Base-by-base conservation (phyloP, 208 protist species). In the Trypanosoma rangeli region DNA sequence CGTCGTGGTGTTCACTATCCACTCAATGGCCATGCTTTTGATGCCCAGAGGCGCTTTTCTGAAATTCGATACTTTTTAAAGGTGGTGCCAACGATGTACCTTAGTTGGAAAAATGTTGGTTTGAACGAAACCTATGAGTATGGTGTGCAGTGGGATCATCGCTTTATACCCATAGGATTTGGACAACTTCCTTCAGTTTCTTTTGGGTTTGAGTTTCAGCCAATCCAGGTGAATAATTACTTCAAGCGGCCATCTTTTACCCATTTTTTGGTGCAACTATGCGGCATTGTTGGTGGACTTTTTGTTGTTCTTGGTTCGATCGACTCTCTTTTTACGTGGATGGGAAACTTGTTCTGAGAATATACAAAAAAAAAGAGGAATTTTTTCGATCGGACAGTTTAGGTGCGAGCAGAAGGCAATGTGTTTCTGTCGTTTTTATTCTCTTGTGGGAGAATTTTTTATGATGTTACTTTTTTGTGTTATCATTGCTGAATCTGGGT, bases 271-370 rank as follows among this genome's bases (percentile, higher is more conserved):
- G 81, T 95, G 18, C 69, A 87, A 44, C 65, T 97, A 0, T 97
- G 93, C 63, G 86, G 86, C 18, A 95, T 97, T 33, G 79, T 94
- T 50, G 93, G 93, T 42, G 93, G 90, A 12, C 56, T 94, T 7
- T 97, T 97, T 80, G 86, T 93, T 15, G 75, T 96, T 33, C 50
- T 91, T 35, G 86, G 87, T 9, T 54, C 95, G 18, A 58, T 96
- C 0, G 93, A 97, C 57, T 57, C 77, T 53, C 26, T 73, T 57
- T 83, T 92, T 26, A 55, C 70, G 26, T 62, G 68, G 48, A 37
- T 82, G 35, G 59, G 64, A n/a, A 29, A 33, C 53, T 61, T 29
- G 15, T 22, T 53, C 48, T 62, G 39, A 72, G 26, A 28, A 9
- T 55, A 15, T 9, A 24, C 49, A 29, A 52, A 22, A 18, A 49